Evolutionary conservation across 345 rosid species (phyloP).

Genomic region (Pistacia atlantica): DNA sequence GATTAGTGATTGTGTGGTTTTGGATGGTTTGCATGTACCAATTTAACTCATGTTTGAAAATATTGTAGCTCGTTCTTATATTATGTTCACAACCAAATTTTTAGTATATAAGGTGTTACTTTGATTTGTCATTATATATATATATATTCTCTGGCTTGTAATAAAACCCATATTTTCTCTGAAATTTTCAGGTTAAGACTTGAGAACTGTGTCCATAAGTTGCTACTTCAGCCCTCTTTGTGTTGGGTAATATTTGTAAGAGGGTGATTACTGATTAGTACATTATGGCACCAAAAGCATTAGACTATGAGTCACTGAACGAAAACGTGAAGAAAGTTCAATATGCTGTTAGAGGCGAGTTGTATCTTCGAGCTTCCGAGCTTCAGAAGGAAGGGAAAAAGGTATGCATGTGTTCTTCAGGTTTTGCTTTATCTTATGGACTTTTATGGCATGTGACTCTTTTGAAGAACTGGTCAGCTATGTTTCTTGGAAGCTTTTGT

Average conservation of each 20-base stretch:
- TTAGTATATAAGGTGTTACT: neutral
- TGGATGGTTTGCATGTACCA: neutral
- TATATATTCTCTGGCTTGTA: neutral
- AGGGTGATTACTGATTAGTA: conserved; percentile 14
- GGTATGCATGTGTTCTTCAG: conserved; percentile 40
- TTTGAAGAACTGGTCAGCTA: neutral
- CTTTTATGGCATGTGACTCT: conserved; percentile 1
- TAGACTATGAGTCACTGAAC: conserved; percentile 78
- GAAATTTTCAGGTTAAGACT: conserved; percentile 6
- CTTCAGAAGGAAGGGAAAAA: conserved; percentile 99
- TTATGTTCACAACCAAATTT: neutral
- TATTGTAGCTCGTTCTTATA: neutral
- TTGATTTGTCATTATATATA: neutral
- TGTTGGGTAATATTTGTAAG: conserved; percentile 13
- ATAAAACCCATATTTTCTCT: neutral
- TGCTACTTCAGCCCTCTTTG: neutral
- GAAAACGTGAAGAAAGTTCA: conserved; percentile 96
- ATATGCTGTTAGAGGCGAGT: conserved; percentile 93
- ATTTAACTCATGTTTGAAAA: neutral
- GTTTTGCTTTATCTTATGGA: neutral
- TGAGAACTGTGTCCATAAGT: neutral
- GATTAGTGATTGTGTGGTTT: neutral
- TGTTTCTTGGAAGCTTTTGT: conserved; percentile 1
- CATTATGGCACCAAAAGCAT: conserved; percentile 65
- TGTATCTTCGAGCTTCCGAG: conserved; percentile 99